Conservation (phyloP, 257 asterid genomes). For the Linaria vulgaris region DNA sequence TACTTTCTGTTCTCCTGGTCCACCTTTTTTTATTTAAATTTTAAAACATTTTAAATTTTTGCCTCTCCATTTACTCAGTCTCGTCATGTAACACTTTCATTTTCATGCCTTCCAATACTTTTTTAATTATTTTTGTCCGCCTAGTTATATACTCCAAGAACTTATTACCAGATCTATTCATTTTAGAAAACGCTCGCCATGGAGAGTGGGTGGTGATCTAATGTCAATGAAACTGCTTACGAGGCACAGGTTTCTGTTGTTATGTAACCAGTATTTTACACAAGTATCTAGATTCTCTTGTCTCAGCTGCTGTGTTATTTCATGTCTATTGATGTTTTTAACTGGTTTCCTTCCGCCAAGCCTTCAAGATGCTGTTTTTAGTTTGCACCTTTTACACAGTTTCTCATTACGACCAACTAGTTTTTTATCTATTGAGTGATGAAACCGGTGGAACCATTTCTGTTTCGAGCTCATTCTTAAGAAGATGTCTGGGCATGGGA, state of each 20-base stretch:
- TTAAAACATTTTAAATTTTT: conserved; percentile 32
- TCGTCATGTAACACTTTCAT: conserved; percentile 32
- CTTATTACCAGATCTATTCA: conserved; percentile 29
- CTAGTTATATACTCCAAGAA: conserved; percentile 30
- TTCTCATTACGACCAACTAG: background rate
- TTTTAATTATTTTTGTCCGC: conserved; percentile 21
- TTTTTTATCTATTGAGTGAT: background rate
- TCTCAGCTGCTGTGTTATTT: conserved; percentile 23
- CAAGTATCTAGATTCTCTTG: conserved; percentile 17
- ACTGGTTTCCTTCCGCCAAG: conserved; percentile 7
- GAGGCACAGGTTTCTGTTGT: conserved; percentile 31
- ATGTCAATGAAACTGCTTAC: conserved; percentile 44
- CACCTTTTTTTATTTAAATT: conserved; percentile 26
- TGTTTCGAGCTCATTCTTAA: background rate
- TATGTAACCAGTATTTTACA: conserved; percentile 22
- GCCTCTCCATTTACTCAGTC: conserved; percentile 30
- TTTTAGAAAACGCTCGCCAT: conserved; percentile 35
- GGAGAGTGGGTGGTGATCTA: conserved; percentile 35
- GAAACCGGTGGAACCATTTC: background rate
- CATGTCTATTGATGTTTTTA: conserved; percentile 11
- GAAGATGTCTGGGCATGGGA: no score
- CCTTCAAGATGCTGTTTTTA: background rate
- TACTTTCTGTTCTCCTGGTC: conserved; percentile 42
- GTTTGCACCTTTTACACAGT: background rate
- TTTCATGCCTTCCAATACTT: conserved; percentile 25